Base-by-base conservation (phyloP, 192 early-diverging fungal species). In the Mortierella alpina region DNA sequence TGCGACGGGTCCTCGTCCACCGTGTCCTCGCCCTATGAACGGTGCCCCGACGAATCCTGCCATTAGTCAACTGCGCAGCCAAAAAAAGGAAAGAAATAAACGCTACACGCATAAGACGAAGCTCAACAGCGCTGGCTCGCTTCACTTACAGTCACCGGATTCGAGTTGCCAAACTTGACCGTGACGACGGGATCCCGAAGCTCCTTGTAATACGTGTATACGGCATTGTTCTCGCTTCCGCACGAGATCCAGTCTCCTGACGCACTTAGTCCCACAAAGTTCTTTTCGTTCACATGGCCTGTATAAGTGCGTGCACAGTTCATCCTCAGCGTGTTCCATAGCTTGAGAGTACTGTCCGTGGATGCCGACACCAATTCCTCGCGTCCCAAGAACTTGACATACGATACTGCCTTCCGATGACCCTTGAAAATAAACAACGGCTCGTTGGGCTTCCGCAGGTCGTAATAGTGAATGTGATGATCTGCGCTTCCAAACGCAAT, bases 401-500 rank as follows among this genome's bases (percentile, higher is more conserved):
- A 98, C 4, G 97, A 98, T 4, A 99, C 96, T 1, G 97, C 96
- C 76, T 97, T 96, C 57, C 88, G 83, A 78, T 99, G 97, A 18
- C 97, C 97, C 65, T 89, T 85, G 82, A 96, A 92, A 20, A 94
- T 83, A 61, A 87, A 85, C 40, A 95, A 63, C 5, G 96, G 94
- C 53, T 87, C 77, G 20, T 80, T 87, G 7, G 91, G 84, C 15
- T 93, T 90, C 56, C 97, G 88, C 13, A 96, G 59, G 77, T 99
- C 97, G 73, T 96, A 97, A 83, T 94, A 96, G 82, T 96, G 94
- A 53, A 97, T 88, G 75, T 94, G 90, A 82, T 97, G 95, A 76
- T 98, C 96, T 57, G 96, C 96, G 48, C 95, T 95, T 46, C 96
- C 97, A 88, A 97, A 93, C 6, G 92, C 93, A 41, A 98, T 65